phyloP scores from a whole-genome alignment of 176 grass and related monocot species.

The Triticum turgidum region DNA sequence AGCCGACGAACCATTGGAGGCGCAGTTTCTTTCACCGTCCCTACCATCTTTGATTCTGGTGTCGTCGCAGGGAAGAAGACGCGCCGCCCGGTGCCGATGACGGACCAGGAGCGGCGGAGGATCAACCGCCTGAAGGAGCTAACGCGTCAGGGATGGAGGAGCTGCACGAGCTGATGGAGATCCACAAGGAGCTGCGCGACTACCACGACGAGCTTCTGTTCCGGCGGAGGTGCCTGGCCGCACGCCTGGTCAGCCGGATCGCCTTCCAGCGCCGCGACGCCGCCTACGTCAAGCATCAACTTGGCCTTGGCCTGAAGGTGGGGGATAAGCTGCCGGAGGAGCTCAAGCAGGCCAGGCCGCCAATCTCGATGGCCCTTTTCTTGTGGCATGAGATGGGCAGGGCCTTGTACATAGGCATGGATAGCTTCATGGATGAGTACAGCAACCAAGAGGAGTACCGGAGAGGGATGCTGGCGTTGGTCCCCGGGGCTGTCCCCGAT shows the following conservation, averaged over 20 bases:
- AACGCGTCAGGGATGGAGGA: not conserved
- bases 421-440: not conserved
- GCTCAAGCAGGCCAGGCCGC: not conserved
- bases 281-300: not conserved
- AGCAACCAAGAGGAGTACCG: not conserved
- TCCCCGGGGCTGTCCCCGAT: not conserved
- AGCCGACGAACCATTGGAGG: too few species aligned
- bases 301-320: not conserved
- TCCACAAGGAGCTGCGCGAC: not conserved
- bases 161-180: not conserved
- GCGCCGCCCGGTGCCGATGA: not conserved
- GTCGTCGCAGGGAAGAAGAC: too few species aligned
- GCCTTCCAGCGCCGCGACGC: not conserved
- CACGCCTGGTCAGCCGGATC: not conserved
- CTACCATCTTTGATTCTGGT: not conserved
- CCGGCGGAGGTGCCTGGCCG: slow-evolving; percentile 12
- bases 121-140: not conserved
- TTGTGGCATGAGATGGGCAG: not conserved
- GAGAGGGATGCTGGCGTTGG: not conserved
- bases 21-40: too few species aligned
- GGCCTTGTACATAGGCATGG: not conserved
- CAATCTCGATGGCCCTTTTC: not conserved
- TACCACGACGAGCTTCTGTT: not conserved
- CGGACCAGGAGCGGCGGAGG: slow-evolving; percentile 14
- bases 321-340: slow-evolving; percentile 1